Conservation (phyloP, 1,284 basidiomycete genomes). For the Stygiomarasmius scandens region DNA sequence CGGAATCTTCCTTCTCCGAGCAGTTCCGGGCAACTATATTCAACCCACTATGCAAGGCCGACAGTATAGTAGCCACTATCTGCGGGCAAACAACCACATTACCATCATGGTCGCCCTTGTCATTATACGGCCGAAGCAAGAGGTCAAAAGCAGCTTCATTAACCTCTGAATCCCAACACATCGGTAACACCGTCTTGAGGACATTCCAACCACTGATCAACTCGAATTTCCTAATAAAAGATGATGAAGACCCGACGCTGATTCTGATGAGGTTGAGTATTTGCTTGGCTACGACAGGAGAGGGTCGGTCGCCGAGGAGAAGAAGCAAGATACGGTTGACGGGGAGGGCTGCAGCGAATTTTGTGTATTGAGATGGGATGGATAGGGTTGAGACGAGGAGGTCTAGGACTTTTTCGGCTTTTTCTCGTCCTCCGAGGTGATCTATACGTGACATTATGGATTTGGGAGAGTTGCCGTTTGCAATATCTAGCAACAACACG, state of each 20-base stretch:
- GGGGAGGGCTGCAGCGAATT: constrained; percentile 70
- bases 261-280: constrained; percentile 63
- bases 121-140: constrained; percentile 41
- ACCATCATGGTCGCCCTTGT: constrained; percentile 19
- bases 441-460: constrained; percentile 60
- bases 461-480: constrained; percentile 50
- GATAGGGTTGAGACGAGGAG: constrained; percentile 61
- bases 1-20: constrained; percentile 29
- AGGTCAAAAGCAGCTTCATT: constrained; percentile 68
- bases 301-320: constrained; percentile 70
- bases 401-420: constrained; percentile 65
- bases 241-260: constrained; percentile 52
- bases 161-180: constrained; percentile 66
- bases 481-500: constrained; percentile 2
- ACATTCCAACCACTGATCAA: constrained; percentile 76
- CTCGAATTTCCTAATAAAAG: constrained; percentile 75
- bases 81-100: constrained; percentile 58
- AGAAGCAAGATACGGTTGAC: constrained; percentile 74
- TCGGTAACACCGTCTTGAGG: constrained; percentile 65
- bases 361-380: constrained; percentile 53
- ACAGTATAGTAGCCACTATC: constrained; percentile 70
- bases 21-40: constrained; percentile 38
- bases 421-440: constrained; percentile 47
- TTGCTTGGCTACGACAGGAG: constrained; percentile 58
- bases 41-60: constrained; percentile 55